Conservation (phyloP, 2,329 filamentous ascomycete genomes). For the Rhexocercosporidium sp. region DNA sequence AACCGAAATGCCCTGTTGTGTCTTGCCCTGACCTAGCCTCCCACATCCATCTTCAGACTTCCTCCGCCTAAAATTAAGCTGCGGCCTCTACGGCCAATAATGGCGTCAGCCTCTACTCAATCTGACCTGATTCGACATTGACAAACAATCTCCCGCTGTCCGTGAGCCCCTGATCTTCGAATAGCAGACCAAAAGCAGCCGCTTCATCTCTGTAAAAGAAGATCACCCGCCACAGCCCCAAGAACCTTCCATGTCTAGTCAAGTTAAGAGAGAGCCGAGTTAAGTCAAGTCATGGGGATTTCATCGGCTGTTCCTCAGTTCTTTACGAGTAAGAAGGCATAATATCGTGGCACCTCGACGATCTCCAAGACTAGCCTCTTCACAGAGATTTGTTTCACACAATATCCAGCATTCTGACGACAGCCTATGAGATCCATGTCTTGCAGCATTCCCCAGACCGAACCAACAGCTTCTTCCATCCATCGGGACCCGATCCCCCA, state of each 20-base stretch:
- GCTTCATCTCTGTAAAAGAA: conserved; percentile 9
- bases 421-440: conserved; percentile 7
- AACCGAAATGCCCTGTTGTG: conserved; percentile 2
- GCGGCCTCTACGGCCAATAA: conserved; percentile 11
- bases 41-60: neutral
- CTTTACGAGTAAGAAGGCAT: neutral
- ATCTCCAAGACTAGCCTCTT: conserved; percentile 5
- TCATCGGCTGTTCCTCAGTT: neutral
- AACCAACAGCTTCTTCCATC: neutral
- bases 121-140: neutral
- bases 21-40: neutral
- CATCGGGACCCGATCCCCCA: neutral
- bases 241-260: conserved; percentile 5
- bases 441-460: neutral
- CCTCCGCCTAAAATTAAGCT: conserved; percentile 8
- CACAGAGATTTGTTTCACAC: neutral
- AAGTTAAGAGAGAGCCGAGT: neutral
- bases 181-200: neutral
- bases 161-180: conserved; percentile 8
- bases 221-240: neutral
- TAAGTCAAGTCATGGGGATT: neutral
- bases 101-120: conserved; percentile 1
- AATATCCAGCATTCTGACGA: neutral
- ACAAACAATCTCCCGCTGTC: conserved; percentile 11
- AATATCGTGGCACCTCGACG: neutral